Conservation (phyloP, 2,329 filamentous ascomycete species). For the Fusarium palustre region DNA sequence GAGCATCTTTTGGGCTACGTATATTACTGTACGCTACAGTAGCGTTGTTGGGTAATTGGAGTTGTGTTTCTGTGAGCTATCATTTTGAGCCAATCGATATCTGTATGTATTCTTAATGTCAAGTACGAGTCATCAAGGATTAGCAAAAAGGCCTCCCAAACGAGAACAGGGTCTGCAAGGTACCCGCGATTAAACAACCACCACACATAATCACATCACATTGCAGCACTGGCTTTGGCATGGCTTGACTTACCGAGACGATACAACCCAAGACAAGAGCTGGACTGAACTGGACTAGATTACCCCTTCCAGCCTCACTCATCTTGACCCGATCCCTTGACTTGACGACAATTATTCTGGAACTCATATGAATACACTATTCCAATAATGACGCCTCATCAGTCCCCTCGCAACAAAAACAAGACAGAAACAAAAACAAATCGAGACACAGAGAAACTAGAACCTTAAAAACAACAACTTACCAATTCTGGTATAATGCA, state of each 20-base stretch:
- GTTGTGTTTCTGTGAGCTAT: slow-evolving; percentile 30
- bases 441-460: not conserved
- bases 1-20: not conserved
- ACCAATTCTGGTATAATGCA: not conserved
- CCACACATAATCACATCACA: slow-evolving; percentile 13
- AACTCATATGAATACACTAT: slow-evolving; percentile 16
- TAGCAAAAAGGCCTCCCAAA: slow-evolving; percentile 11
- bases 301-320: slow-evolving; percentile 8
- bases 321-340: slow-evolving; percentile 8
- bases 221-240: slow-evolving; percentile 1
- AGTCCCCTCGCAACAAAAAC: slow-evolving; percentile 13
- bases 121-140: slow-evolving; percentile 24
- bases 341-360: slow-evolving; percentile 27
- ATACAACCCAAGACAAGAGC: slow-evolving; percentile 1
- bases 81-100: slow-evolving; percentile 30
- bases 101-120: not conserved
- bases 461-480: not conserved
- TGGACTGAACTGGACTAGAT: not conserved
- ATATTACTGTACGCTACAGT: not conserved
- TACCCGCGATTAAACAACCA: slow-evolving; percentile 41
- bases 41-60: not conserved
- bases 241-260: not conserved
- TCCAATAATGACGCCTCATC: slow-evolving; percentile 3
- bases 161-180: slow-evolving; percentile 42
- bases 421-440: slow-evolving; percentile 1